Percentiles rank a stretch among this genome's conserved stretches.
Evolutionary conservation across 305 asterid genomes (phyloP).

Genomic region (Fraxinus baroniana): DNA sequence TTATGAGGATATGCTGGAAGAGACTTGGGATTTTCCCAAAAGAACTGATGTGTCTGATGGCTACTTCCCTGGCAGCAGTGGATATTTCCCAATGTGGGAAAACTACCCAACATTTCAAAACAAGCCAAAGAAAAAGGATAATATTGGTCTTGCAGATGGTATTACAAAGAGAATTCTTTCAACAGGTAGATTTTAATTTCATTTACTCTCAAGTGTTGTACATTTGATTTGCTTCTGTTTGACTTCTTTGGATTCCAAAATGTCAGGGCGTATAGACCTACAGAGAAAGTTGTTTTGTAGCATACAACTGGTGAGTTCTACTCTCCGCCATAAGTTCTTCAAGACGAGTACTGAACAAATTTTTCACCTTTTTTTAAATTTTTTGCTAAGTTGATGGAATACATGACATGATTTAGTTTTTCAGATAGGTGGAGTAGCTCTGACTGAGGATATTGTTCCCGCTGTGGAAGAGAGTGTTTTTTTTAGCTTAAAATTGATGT

Average conservation of each 20-base stretch:
- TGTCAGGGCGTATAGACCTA: conserved; percentile 80
- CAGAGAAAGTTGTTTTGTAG: conserved; percentile 97
- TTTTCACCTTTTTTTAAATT: not conserved
- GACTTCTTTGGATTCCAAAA: conserved; percentile 24
- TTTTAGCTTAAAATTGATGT: conserved; percentile 9
- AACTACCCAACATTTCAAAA: conserved; percentile 68
- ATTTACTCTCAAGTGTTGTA: conserved; percentile 18
- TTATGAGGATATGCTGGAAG: conserved; percentile 95
- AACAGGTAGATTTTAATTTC: conserved; percentile 49
- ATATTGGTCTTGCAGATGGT: conserved; percentile 92
- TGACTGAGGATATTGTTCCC: conserved; percentile 76
- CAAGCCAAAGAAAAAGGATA: conserved; percentile 74
- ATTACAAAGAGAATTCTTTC: conserved; percentile 89
- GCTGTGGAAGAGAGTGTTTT: conserved; percentile 90
- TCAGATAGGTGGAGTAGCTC: conserved; percentile 89
- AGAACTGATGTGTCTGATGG: conserved; percentile 61
- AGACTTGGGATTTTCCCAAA: conserved; percentile 67
- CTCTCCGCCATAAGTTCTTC: conserved; percentile 15
- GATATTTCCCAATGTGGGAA: conserved; percentile 83
- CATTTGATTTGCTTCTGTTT: conserved; percentile 24
- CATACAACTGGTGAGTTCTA: conserved; percentile 76
- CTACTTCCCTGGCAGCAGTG: conserved; percentile 52
- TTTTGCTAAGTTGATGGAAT: conserved; percentile 6
- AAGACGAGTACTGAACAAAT: not conserved
- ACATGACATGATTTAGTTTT: conserved; percentile 28